Conservation (phyloP, 306 rosid species). For the Vigna mungo region DNA sequence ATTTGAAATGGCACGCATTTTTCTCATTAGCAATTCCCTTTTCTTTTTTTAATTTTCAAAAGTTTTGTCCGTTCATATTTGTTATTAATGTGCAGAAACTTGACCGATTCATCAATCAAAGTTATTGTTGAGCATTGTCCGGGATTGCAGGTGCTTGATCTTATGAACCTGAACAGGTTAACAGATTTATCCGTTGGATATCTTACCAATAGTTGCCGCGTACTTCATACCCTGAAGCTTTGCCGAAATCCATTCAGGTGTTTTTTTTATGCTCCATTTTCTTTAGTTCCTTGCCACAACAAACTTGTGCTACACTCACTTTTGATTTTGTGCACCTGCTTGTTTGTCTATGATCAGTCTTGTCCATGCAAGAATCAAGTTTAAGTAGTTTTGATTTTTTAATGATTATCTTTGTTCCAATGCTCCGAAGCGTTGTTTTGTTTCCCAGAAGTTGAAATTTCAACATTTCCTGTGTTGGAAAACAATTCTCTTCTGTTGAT, state of each 20-base stretch:
- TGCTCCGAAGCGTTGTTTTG: too few relatives aligned
- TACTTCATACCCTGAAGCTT: conserved; percentile 70
- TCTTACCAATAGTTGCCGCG: conserved; percentile 81
- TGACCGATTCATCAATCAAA: conserved; percentile 81
- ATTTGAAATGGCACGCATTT: neutral
- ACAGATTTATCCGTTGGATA: conserved; percentile 70
- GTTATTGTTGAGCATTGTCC: conserved; percentile 74
- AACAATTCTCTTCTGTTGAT: neutral
- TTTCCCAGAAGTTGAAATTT: conserved; percentile 22
- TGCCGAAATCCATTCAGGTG: conserved; percentile 85
- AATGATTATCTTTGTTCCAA: conserved; percentile 19
- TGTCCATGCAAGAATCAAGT: neutral
- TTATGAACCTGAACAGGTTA: conserved; percentile 63
- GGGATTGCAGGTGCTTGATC: conserved; percentile 62
- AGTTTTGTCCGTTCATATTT: conserved; percentile 38
- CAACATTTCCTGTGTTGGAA: too few relatives aligned
- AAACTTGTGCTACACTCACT: conserved; percentile 15
- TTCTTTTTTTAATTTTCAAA: conserved; percentile 16
- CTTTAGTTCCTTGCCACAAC: neutral
- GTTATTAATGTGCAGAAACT: conserved; percentile 62
- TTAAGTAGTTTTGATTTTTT: neutral
- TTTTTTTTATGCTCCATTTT: conserved; percentile 10
- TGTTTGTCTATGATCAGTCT: conserved; percentile 24
- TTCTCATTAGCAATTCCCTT: neutral
- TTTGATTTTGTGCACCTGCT: conserved; percentile 19